A percentile compares a stretch with the other conserved stretches of the same genome.
Conservation (phyloP, 805 yeast species). For the Sugiyamaella lignohabitans region DNA sequence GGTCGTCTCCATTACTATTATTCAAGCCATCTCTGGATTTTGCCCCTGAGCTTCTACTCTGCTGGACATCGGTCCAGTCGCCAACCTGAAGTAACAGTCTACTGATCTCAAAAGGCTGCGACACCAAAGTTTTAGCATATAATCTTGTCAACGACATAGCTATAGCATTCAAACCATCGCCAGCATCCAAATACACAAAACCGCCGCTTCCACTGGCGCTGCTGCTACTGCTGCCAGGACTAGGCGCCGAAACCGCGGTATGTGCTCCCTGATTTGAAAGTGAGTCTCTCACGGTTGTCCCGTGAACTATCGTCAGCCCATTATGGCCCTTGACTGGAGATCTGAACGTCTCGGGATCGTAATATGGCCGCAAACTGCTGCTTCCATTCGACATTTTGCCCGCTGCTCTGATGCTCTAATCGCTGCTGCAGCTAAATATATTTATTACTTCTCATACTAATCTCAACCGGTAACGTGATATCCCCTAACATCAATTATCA, state of each 20-base stretch:
- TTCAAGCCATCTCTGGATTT: conserved; percentile 6
- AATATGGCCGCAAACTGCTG: conserved; percentile 56
- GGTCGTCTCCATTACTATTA: conserved; percentile 7
- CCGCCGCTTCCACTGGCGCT: conserved; percentile 32
- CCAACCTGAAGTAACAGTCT: conserved; percentile 78
- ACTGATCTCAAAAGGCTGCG: conserved; percentile 87
- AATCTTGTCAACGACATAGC: conserved; percentile 56
- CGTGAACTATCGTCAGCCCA: conserved; percentile 13
- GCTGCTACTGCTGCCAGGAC: conserved; percentile 51
- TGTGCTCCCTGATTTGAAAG: conserved; percentile 4
- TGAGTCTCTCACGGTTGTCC: conserved; percentile 1
- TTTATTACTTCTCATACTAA: too few relatives aligned
- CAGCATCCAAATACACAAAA: conserved; percentile 41
- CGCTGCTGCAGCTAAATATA: too few relatives aligned
- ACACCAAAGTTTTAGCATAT: conserved; percentile 59
- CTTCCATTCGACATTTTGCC: background rate
- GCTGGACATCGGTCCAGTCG: conserved; percentile 27
- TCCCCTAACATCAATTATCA: too few relatives aligned
- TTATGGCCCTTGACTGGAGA: conserved; percentile 33
- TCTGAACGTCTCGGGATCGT: conserved; percentile 60
- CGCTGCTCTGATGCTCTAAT: too few relatives aligned
- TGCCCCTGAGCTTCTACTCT: conserved; percentile 2
- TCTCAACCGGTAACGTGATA: too few relatives aligned
- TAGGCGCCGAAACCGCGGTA: conserved; percentile 29
- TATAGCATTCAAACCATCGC: conserved; percentile 51